A percentile compares a stretch with the other conserved stretches of the same genome.
Conservation (phyloP, 768 basidiomycete species). For the Russula abietina region DNA sequence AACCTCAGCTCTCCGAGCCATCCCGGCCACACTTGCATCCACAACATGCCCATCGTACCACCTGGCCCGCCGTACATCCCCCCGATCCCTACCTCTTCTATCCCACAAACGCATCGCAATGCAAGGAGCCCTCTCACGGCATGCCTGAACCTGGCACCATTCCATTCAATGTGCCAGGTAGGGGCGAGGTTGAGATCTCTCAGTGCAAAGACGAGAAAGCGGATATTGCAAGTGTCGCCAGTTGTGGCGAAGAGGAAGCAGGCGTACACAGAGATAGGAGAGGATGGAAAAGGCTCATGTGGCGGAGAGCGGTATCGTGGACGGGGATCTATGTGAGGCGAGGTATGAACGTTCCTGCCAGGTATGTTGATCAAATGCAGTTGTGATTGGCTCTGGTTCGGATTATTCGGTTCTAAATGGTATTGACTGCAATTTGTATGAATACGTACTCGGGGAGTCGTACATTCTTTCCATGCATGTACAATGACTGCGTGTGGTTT, state of each 20-base stretch:
- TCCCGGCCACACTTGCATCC: too few relatives aligned
- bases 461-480: constrained; percentile 67
- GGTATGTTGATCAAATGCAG: too few relatives aligned
- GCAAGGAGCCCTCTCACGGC: constrained; percentile 65
- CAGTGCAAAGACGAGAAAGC: constrained; percentile 45
- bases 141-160: constrained; percentile 84
- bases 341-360: too few relatives aligned
- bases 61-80: background rate
- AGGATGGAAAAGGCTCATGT: too few relatives aligned
- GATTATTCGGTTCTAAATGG: too few relatives aligned
- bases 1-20: too few relatives aligned
- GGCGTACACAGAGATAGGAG: too few relatives aligned
- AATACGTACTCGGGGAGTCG: constrained; percentile 62
- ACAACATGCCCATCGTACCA: background rate
- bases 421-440: too few relatives aligned
- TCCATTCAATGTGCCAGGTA: constrained; percentile 58
- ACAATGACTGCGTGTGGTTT: constrained; percentile 73
- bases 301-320: too few relatives aligned
- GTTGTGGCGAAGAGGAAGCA: constrained; percentile 33
- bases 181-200: constrained; percentile 42
- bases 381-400: too few relatives aligned
- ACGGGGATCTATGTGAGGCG: too few relatives aligned
- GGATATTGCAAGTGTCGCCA: constrained; percentile 42
- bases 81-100: background rate
- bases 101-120: constrained; percentile 67